These are phyloP conservation scores for Mycosarcoma mackinlayi DNA, from an alignment of 1,284 basidiomycete species.

Conservation along the genomic window DNA sequence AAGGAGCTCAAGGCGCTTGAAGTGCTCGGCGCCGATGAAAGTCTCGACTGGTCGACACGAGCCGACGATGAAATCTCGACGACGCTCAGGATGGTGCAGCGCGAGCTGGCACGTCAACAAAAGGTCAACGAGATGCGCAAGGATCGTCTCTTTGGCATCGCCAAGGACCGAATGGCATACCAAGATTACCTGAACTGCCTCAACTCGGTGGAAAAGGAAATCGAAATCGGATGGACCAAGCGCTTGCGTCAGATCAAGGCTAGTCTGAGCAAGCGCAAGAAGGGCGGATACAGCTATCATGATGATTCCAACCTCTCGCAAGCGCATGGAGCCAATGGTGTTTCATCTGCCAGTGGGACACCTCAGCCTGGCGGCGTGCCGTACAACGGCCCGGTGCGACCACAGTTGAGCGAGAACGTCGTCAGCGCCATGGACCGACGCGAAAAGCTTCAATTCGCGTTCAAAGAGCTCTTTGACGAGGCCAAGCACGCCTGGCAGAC, in stretches of 20 bases:
- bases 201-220: constrained; percentile 64
- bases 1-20: constrained; percentile 72
- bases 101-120: constrained; percentile 80
- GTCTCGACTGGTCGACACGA: constrained; percentile 59
- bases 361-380: constrained; percentile 28
- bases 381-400: constrained; percentile 55
- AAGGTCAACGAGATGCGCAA: constrained; percentile 85
- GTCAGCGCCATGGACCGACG: constrained; percentile 58
- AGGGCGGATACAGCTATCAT: constrained; percentile 42
- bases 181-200: constrained; percentile 70
- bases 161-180: constrained; percentile 87
- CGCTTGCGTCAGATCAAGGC: constrained; percentile 63
- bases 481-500: constrained; percentile 54
- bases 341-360: constrained; percentile 32
- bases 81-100: constrained; percentile 86
- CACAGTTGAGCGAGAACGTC: constrained; percentile 59
- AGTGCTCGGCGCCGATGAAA: constrained; percentile 71
- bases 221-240: constrained; percentile 65
- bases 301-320: constrained; percentile 35
- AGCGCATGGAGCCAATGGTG: constrained; percentile 23
- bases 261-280: constrained; percentile 63
- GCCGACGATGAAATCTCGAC: constrained; percentile 89
- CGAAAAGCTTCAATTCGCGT: constrained; percentile 52
- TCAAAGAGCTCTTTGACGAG: constrained; percentile 61
- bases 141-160: constrained; percentile 78